These are phyloP conservation scores for Lycium barbarum DNA, from an alignment of 257 asterid species.

Conservation along the genomic window DNA sequence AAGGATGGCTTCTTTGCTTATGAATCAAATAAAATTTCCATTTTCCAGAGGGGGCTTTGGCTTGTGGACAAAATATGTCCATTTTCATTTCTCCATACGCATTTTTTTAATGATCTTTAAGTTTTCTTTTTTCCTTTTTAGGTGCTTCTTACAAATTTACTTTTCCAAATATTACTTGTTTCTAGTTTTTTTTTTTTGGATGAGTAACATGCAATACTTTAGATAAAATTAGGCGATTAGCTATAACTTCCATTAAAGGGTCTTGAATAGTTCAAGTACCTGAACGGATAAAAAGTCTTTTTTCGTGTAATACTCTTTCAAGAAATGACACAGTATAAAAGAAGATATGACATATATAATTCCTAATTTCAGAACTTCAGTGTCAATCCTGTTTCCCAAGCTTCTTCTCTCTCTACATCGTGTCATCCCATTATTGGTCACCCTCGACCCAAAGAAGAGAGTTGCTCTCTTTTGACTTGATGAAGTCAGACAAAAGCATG, in stretches of 20 bases:
- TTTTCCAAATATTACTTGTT: not conserved
- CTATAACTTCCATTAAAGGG: not conserved
- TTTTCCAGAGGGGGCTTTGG: not conserved
- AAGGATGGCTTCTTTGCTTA: conserved; percentile 28
- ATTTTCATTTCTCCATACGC: not conserved
- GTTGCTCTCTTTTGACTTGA: not conserved
- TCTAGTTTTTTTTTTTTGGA: not conserved
- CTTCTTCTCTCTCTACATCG: not conserved
- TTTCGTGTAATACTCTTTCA: not conserved
- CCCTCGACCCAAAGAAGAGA: not conserved
- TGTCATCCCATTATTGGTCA: not conserved
- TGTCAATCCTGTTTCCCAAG: not conserved
- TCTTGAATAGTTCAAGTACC: not conserved
- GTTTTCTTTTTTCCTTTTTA: not conserved
- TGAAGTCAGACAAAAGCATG: not conserved
- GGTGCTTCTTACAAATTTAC: not conserved
- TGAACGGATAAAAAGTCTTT: not conserved
- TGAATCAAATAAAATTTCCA: not conserved
- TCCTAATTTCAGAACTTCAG: not conserved
- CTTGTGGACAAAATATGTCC: conserved; percentile 5
- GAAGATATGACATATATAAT: not conserved
- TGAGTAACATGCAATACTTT: not conserved
- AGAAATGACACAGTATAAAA: not conserved
- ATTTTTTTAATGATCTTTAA: not conserved
- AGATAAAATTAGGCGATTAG: not conserved